Evolutionary conservation across 2,329 filamentous ascomycete genomes (phyloP), one percentile per base, ranked within the genome.

Genomic region (Periglandula ipomoeae): DNA sequence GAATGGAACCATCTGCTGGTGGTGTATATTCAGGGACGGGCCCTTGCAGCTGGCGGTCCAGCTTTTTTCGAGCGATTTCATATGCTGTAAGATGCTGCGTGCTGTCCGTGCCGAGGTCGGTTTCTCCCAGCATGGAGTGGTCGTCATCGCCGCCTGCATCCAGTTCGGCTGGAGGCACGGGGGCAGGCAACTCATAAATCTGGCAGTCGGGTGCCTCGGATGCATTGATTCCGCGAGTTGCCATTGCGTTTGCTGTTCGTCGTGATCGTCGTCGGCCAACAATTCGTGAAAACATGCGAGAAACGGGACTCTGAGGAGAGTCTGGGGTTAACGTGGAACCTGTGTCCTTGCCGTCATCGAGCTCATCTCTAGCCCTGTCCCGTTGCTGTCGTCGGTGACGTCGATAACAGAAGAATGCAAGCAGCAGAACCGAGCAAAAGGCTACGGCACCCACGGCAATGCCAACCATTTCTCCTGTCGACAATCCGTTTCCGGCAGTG

Each of bases 121-220:
- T 68, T 1, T 69, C 68, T 11, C 64, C 65, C 13, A 67, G 59
- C 39, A 64, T 58, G 5, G 64, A 69, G 42, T 60, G 59, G 9
- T 60, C 63, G 43, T 71, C 65, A 10, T 61, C 43, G 9, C 65
- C 47, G 15, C 63, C 62, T 19, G 67, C 70, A 39, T 78, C 73
- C 38, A 80, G 63, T 56, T 80, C 77, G 5, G 67, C 70, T 0
- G 74, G 75, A 2, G 65, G 62, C 1, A 64, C 53, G 0, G 70
- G 70, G 5, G 67, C 74, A 2, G 75, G 67, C 57, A 79, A 58
- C 55, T 79, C 76, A 50, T 75, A 77, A 3, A 76, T 69, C 52
- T 76, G 70, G 35, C 75, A 72, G 44, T 70, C 67, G 2, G 66
- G 56, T 41, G 68, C 60, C 58, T 70, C 56, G 19, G 54, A 52